A percentile compares a stretch with the other conserved stretches of the same genome.
Evolutionary conservation across 2,329 filamentous ascomycete genomes (phyloP).

Genomic region (Talaromyces sp.): DNA sequence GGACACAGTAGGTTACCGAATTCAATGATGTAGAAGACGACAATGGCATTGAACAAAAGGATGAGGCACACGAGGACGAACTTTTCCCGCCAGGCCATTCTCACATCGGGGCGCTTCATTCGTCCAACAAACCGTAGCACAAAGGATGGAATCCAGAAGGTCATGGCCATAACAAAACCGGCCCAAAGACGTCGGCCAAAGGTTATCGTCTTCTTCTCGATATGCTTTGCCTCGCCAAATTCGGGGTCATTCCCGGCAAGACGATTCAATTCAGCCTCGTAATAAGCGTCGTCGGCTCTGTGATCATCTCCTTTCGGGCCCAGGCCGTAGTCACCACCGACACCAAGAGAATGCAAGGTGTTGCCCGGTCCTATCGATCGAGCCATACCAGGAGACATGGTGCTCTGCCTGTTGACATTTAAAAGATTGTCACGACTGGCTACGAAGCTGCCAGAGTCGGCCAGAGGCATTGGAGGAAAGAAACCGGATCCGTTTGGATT

Average conservation of each 20-base stretch:
- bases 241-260: slow-evolving; percentile 70
- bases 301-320: slow-evolving; percentile 77
- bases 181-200: slow-evolving; percentile 71
- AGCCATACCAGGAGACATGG: slow-evolving; percentile 42
- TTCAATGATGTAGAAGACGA: slow-evolving; percentile 88
- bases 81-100: slow-evolving; percentile 97
- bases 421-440: slow-evolving; percentile 69
- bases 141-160: slow-evolving; percentile 92
- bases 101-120: slow-evolving; percentile 95
- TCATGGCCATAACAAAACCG: slow-evolving; percentile 73
- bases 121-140: slow-evolving; percentile 74
- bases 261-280: slow-evolving; percentile 61
- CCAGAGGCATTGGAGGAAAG: slow-evolving; percentile 59
- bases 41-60: slow-evolving; percentile 67
- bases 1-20: slow-evolving; percentile 86
- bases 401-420: slow-evolving; percentile 53
- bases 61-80: slow-evolving; percentile 77
- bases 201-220: slow-evolving; percentile 64
- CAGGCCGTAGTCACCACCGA: slow-evolving; percentile 78
- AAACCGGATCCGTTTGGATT: slow-evolving; percentile 56
- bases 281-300: slow-evolving; percentile 65
- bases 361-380: slow-evolving; percentile 36
- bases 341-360: slow-evolving; percentile 40
- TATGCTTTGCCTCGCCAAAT: slow-evolving; percentile 67
- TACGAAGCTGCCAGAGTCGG: slow-evolving; percentile 56